Conservation (phyloP, 2,329 filamentous ascomycete genomes). For the Calonectria pseudoturangicola region DNA sequence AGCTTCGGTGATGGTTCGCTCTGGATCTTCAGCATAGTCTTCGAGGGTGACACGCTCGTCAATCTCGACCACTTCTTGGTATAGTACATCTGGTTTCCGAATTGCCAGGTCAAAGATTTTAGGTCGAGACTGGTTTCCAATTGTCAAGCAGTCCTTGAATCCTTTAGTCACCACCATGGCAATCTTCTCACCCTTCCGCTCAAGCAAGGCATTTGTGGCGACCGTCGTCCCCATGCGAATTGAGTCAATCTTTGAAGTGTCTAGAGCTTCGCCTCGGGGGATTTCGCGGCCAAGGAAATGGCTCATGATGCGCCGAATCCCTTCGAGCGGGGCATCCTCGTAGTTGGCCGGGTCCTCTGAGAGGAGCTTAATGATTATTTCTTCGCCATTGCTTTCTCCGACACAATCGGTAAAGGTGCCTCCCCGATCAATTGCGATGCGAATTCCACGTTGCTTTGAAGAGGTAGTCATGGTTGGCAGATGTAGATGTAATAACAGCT, state of each 20-base stretch:
- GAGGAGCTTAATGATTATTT: constrained; percentile 90
- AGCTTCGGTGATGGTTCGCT: constrained; percentile 73
- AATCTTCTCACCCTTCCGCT: constrained; percentile 92
- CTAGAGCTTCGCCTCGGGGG: constrained; percentile 85
- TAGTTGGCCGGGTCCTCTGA: constrained; percentile 95
- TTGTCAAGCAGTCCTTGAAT: constrained; percentile 90
- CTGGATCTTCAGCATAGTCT: constrained; percentile 92
- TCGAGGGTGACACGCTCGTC: constrained; percentile 94
- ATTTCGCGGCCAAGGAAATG: constrained; percentile 85
- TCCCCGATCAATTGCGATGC: constrained; percentile 86
- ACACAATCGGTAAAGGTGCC: constrained; percentile 96
- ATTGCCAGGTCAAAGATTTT: constrained; percentile 95
- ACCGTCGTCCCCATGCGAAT: constrained; percentile 98
- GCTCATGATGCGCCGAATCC: constrained; percentile 89
- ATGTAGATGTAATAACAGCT: constrained; percentile 31
- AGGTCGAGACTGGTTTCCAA: constrained; percentile 92
- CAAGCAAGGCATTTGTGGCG: constrained; percentile 92
- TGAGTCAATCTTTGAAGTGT: constrained; percentile 89
- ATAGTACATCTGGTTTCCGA: constrained; percentile 89
- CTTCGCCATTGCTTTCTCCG: constrained; percentile 85
- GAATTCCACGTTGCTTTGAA: constrained; percentile 74
- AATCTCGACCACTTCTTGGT: constrained; percentile 89
- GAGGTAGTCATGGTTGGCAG: constrained; percentile 59
- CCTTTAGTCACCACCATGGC: constrained; percentile 91
- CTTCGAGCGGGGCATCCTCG: constrained; percentile 91